Base-by-base conservation (phyloP, 2,329 filamentous ascomycete genomes). In the Diaporthe ilicicola region DNA sequence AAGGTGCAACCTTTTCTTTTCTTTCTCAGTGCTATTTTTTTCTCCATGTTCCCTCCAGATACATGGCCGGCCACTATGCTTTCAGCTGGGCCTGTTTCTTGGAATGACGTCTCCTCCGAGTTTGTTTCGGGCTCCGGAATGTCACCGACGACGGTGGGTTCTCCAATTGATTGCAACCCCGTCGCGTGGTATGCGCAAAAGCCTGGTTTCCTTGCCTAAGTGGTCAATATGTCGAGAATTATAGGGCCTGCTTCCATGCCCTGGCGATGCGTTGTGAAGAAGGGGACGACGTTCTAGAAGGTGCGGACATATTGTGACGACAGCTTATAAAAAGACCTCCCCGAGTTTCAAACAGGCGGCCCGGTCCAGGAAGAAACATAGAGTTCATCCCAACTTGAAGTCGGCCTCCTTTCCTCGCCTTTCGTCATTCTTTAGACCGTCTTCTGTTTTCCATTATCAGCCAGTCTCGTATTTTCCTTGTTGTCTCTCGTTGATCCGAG, bases 381-480 rank as follows among this genome's bases (percentile, higher is more conserved):
- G 59, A 64, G 59, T 64, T 64, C 59, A 64, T 64, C 59, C 59
- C 44, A 64, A 22, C 59, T 50, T 34, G 42, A 37, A 50, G 59
- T 44, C 42, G 59, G 44, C 22, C 22, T 64, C 44, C 5, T 42
- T 24, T 29, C n/a, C 59, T 64, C 44, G 34, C 59, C 59, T 27
- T 50, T 64, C 29, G 59, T 64, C 44, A 37, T n/a, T 50, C 59
- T 24, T 64, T 64, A 44, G 37, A 24, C 44, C 17, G 59, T 64
- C 59, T 17, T 19, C 56, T 15, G 22, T 19, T 34, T 17, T 32
- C 27, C 17, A 22, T 34, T 17, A 32, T 42, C 48, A 39, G 27
- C 42, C 59, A 39, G 59, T 27, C 59, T 50, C 59, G 29, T 64
- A 32, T 48, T 42, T 22, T 34, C 32, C 13, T 37, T 24, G 32